Base-by-base conservation (phyloP, 2,329 filamentous ascomycete genomes). In the Microsporum ferrugineum region DNA sequence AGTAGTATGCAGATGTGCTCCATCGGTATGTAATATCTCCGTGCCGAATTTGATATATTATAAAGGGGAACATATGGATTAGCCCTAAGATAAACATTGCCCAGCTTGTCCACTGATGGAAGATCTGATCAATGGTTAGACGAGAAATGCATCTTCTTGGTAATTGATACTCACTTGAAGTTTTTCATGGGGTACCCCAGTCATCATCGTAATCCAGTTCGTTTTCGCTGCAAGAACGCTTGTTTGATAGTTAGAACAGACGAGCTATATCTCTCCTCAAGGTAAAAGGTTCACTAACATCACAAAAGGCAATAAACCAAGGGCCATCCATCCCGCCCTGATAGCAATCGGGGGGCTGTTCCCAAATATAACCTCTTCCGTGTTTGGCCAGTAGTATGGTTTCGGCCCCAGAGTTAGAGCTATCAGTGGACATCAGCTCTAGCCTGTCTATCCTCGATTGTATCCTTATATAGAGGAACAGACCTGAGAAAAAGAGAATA, bases 11-110 rank as follows among this genome's bases (percentile, higher is more conserved):
- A n/a, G 71, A 73, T 0, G 69, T 73, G n/a, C 71, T 71, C 70
- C 77, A 82, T 57, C 75, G 63, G 57, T 64, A 67, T 6, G 71
- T 71, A 71, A 84, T 78, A 55, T 80, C 76, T 4, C 78, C 59
- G 10, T 33, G 74, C 63, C 71, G 70, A 29, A 77, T 71, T 63
- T 81, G 75, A 62, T 76, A 79, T 1, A 84, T 73, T 62, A 84
- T 78, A 65, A 84, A 84, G 0, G 81, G 82, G 57, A 84, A 83
- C 0, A 81, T 83, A 67, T 84, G 82, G 3, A 83, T 66, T 3
- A 84, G 70, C 0, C 80, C 79, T 0, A 83, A 73, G 6, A 79
- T 71, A 58, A 83, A 82, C 72, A 83, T 80, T 10, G 78, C 79
- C 70, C 78, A 82, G 31, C 75, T 74, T 3, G 77, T 72, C 78